These are phyloP conservation scores for Phytophthora meadii DNA, from an alignment of 352 stramenopile species.

Conservation along the genomic window DNA sequence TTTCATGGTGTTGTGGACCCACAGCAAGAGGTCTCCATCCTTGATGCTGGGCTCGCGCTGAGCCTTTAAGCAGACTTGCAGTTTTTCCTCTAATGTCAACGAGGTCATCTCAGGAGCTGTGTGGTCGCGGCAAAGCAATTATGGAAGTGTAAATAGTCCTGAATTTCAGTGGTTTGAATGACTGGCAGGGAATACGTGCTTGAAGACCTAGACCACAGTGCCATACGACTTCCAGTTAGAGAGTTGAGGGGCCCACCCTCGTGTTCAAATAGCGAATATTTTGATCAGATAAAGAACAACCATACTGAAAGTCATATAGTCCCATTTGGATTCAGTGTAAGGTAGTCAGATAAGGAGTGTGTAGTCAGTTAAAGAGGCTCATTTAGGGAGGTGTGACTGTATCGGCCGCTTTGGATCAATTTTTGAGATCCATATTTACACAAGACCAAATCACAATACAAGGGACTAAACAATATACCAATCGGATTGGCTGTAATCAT, in stretches of 20 bases:
- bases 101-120: not conserved
- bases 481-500: not conserved
- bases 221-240: slow-evolving; percentile 8
- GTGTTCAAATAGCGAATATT: slow-evolving; percentile 6
- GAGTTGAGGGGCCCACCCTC: not conserved
- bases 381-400: slow-evolving; percentile 1
- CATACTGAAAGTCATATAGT: slow-evolving; percentile 10
- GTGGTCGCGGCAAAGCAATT: not conserved
- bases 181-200: not conserved
- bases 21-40: slow-evolving; percentile 6
- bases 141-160: not conserved
- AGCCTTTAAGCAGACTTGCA: slow-evolving; percentile 1
- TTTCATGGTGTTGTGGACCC: not conserved
- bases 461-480: too few relatives aligned
- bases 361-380: slow-evolving; percentile 4
- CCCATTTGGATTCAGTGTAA: not conserved
- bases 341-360: slow-evolving; percentile 3
- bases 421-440: too few relatives aligned
- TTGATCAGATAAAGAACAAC: slow-evolving; percentile 11
- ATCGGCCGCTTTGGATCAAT: too few relatives aligned
- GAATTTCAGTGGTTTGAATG: not conserved
- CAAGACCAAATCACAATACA: too few relatives aligned
- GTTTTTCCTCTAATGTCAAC: slow-evolving; percentile 5
- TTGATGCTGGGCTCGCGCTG: slow-evolving; percentile 1
- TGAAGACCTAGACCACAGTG: not conserved